A percentile compares a stretch with the other conserved stretches of the same genome.
These are phyloP conservation scores for Curvularia verruculosa DNA, from an alignment of 2,329 filamentous ascomycete species.

Conservation along the genomic window DNA sequence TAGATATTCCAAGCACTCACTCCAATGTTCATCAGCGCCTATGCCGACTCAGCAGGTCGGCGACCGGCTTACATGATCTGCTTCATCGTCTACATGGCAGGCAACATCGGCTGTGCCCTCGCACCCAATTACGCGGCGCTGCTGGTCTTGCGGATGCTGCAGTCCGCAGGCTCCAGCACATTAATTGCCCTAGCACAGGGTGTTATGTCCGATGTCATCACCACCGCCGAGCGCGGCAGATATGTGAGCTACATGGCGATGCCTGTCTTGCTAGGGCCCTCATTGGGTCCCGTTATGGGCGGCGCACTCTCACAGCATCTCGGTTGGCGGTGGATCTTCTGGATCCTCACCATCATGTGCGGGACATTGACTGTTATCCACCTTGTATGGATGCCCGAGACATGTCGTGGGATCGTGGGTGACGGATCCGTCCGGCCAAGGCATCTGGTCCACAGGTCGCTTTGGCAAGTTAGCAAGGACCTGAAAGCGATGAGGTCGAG, in stretches of 20 bases:
- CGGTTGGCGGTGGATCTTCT: slow-evolving; percentile 1
- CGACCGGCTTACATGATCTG: slow-evolving; percentile 1
- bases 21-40: not conserved
- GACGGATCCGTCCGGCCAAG: not conserved
- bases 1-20: not conserved
- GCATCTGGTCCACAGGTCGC: not conserved
- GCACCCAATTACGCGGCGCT: not conserved
- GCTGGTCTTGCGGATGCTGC: not conserved
- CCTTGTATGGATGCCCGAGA: not conserved
- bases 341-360: slow-evolving; percentile 3
- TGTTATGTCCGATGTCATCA: not conserved
- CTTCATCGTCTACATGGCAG: not conserved
- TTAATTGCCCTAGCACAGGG: not conserved
- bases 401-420: slow-evolving; percentile 1
- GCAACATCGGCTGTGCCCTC: not conserved
- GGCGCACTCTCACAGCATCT: slow-evolving; percentile 1
- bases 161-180: not conserved
- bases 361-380: not conserved
- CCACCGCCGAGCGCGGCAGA: not conserved
- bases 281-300: not conserved
- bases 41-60: slow-evolving; percentile 2
- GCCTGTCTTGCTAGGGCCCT: slow-evolving; percentile 1
- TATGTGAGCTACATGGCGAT: slow-evolving; percentile 1
- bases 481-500: not conserved
- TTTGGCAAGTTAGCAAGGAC: slow-evolving; percentile 2